Conservation (phyloP, 305 asterid genomes). For the Fraxinus greggii region DNA sequence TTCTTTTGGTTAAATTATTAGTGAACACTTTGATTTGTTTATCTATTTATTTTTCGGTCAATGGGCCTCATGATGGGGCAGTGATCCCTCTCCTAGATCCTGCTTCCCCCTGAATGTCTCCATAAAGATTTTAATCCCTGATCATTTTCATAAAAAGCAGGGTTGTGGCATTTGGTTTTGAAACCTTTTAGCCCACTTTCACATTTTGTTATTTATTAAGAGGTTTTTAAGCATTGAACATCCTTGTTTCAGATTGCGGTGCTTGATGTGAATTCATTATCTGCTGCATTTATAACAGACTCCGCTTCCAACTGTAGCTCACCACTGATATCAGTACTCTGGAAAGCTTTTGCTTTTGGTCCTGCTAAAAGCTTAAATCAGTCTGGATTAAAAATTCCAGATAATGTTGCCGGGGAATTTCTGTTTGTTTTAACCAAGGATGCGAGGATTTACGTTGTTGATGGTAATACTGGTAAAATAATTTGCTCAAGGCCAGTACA, state of each 20-base stretch:
- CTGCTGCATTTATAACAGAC: conserved; percentile 59
- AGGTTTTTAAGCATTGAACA: conserved; percentile 22
- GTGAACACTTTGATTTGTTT: conserved; percentile 14
- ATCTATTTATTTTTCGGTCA: background rate
- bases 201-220: conserved; percentile 9
- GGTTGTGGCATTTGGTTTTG: background rate
- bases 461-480: conserved; percentile 50
- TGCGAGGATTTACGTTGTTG: conserved; percentile 53
- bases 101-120: conserved; percentile 22
- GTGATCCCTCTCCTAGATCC: conserved; percentile 16
- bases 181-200: background rate
- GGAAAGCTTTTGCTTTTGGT: conserved; percentile 41
- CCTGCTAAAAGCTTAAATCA: conserved; percentile 40
- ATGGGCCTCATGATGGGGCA: conserved; percentile 13
- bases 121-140: conserved; percentile 17
- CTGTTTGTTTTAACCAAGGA: conserved; percentile 62
- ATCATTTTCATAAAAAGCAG: conserved; percentile 13
- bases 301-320: conserved; percentile 39
- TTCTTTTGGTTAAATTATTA: background rate
- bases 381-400: conserved; percentile 39
- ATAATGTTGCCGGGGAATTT: conserved; percentile 40
- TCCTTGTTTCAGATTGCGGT: conserved; percentile 69
- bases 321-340: conserved; percentile 49
- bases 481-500: conserved; percentile 54
- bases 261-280: conserved; percentile 65